phyloP scores from a whole-genome alignment of 495 filamentous ascomycete species.

The Neurospora tetrasperma region DNA sequence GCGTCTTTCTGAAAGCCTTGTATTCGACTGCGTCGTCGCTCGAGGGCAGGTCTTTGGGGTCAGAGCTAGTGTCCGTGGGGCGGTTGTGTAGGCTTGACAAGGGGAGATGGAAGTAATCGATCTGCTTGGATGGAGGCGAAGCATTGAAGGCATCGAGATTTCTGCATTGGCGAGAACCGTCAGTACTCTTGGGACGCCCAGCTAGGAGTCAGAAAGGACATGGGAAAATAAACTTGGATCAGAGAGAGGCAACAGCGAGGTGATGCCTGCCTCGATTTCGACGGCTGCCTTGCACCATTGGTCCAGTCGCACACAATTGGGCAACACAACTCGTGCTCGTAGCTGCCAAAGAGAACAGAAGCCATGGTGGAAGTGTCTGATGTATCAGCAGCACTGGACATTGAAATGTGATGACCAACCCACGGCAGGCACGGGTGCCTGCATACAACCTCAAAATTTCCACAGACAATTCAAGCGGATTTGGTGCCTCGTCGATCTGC shows the following conservation, averaged over 20 bases:
- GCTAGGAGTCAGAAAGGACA: neutral
- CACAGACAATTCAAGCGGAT: neutral
- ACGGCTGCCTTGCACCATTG: neutral
- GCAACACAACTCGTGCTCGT: neutral
- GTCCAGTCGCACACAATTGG: neutral
- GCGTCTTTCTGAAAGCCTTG: too few species aligned
- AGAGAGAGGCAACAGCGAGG: neutral
- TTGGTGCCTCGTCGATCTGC: neutral
- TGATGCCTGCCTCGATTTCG: neutral
- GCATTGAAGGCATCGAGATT: neutral
- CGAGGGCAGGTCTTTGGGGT: neutral
- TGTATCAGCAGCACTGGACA: neutral
- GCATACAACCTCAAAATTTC: neutral
- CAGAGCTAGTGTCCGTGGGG: neutral
- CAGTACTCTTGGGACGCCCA: neutral
- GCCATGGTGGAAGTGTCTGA: neutral
- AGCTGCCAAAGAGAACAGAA: neutral
- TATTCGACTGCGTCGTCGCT: neutral
- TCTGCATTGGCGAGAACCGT: neutral
- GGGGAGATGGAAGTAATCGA: neutral
- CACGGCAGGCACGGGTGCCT: neutral
- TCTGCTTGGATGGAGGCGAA: neutral
- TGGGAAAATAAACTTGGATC: neutral
- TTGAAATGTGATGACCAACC: neutral
- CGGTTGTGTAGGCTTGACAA: neutral